phyloP scores from a whole-genome alignment of 1,139 yeast genomes.

The Blastobotrys apis region DNA sequence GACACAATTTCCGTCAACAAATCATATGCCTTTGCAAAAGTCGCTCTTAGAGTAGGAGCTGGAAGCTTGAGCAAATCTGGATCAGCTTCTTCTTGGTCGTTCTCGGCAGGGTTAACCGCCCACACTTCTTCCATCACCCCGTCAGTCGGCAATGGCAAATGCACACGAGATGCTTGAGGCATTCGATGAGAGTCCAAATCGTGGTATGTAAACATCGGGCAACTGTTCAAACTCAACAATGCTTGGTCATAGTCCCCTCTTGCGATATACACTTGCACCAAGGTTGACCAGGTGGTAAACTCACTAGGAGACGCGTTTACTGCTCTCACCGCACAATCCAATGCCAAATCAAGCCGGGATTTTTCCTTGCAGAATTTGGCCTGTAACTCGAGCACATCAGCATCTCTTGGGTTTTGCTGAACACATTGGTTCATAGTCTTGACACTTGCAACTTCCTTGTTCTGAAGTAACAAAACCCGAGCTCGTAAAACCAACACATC shows the following conservation, averaged over 20 bases:
- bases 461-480: conserved; percentile 53
- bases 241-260: conserved; percentile 72
- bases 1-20: conserved; percentile 65
- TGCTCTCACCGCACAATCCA: conserved; percentile 67
- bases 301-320: conserved; percentile 82
- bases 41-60: conserved; percentile 69
- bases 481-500: conserved; percentile 59
- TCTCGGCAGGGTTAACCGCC: conserved; percentile 30
- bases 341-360: conserved; percentile 64
- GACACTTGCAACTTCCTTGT: conserved; percentile 79
- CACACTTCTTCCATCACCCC: conserved; percentile 55
- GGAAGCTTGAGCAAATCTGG: conserved; percentile 68
- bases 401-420: conserved; percentile 54
- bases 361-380: conserved; percentile 67
- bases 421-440: conserved; percentile 60
- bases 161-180: conserved; percentile 64
- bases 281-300: conserved; percentile 73
- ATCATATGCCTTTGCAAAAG: conserved; percentile 76
- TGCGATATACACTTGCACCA: conserved; percentile 69
- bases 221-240: conserved; percentile 75
- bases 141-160: conserved; percentile 75
- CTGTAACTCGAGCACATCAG: conserved; percentile 55
- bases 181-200: conserved; percentile 50
- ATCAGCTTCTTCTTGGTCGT: conserved; percentile 49
- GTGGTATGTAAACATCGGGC: conserved; percentile 81